Evolutionary conservation across 225 moss, liverwort and hornwort genomes (phyloP).

Genomic region (Climacium dendroides): DNA sequence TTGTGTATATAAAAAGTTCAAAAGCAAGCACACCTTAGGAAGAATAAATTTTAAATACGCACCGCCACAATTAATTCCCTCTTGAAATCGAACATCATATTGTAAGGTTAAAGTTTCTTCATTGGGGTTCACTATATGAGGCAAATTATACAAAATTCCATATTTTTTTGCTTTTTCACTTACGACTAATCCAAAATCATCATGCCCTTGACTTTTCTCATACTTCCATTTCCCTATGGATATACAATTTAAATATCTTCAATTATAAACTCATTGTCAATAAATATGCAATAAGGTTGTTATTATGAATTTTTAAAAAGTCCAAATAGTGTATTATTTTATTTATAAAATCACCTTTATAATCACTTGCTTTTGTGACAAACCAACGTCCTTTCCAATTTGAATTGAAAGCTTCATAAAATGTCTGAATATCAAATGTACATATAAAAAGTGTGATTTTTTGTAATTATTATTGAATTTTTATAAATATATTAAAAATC

Average conservation of each 20-base stretch:
- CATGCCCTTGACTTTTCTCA: not conserved
- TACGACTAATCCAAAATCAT: not conserved
- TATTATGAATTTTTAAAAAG: rapidly evolving
- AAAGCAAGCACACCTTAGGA: not conserved
- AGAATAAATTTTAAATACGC: not conserved
- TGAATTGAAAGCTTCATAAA: not conserved
- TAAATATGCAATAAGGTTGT: too few species aligned
- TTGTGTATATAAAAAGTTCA: not conserved
- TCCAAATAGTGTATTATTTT: not conserved
- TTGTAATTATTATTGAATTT: not conserved
- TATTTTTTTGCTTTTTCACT: not conserved
- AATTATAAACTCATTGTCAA: not conserved
- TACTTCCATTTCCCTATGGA: not conserved
- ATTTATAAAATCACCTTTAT: not conserved
- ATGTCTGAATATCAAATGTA: not conserved
- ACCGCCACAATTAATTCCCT: not conserved
- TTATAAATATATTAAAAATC: too few species aligned
- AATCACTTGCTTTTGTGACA: not conserved
- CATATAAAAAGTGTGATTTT: not conserved
- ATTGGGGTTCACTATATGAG: not conserved
- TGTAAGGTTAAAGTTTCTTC: not conserved
- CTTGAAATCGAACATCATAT: not conserved
- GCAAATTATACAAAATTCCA: not conserved
- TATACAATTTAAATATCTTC: not conserved
- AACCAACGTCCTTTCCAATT: not conserved